These are phyloP conservation scores for Beauveria scarabaeidicola DNA, from an alignment of 2,329 filamentous ascomycete genomes.

Conservation along the genomic window DNA sequence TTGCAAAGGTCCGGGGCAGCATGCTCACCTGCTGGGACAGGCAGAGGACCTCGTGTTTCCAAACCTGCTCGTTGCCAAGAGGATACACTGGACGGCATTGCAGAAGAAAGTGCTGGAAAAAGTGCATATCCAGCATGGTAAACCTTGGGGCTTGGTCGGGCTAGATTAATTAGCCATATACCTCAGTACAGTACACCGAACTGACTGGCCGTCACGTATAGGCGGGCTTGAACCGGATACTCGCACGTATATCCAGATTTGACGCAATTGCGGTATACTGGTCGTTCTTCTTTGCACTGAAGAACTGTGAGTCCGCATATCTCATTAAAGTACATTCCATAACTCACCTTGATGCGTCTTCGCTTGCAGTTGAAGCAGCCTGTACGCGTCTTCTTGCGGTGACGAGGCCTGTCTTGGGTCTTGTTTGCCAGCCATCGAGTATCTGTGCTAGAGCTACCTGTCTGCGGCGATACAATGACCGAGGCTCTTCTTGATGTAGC, in stretches of 20 bases:
- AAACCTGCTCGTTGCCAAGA: slow-evolving; percentile 4
- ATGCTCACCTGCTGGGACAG: neutral
- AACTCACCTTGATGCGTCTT: neutral
- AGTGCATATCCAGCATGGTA: slow-evolving; percentile 3
- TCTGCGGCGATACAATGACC: neutral
- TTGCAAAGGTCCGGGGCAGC: neutral
- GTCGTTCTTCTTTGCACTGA: neutral
- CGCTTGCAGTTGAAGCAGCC: slow-evolving; percentile 4
- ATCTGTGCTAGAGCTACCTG: neutral
- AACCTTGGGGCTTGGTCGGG: neutral
- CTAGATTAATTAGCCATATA: neutral
- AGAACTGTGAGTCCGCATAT: too few species aligned
- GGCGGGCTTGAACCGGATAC: neutral
- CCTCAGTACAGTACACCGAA: neutral
- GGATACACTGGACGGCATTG: slow-evolving; percentile 1
- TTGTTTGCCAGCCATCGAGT: neutral
- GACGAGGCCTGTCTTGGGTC: neutral
- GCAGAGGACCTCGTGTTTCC: slow-evolving; percentile 3
- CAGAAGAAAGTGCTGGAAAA: neutral
- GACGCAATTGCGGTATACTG: neutral
- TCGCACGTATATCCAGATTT: slow-evolving; percentile 4
- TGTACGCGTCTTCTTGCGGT: slow-evolving; percentile 8
- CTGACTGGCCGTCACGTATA: neutral
- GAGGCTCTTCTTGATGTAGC: neutral
- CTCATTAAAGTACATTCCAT: too few species aligned